Conservation (phyloP, 257 asterid species). For the Avicennia marina region DNA sequence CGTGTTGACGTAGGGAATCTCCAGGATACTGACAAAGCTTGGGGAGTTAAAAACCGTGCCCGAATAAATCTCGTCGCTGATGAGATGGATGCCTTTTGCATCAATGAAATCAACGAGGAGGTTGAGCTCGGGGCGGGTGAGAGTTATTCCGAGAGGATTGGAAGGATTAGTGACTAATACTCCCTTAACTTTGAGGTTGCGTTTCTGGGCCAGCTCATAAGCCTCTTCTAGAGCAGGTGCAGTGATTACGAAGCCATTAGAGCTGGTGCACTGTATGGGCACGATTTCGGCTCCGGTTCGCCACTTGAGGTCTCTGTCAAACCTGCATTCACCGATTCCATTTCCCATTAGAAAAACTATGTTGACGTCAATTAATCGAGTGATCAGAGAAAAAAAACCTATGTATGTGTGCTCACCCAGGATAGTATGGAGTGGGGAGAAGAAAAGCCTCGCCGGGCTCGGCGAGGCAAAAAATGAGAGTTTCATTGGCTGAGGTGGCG, state of each 20-base stretch:
- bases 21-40: constrained; percentile 38
- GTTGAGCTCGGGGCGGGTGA: constrained; percentile 32
- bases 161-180: constrained; percentile 61
- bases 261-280: constrained; percentile 48
- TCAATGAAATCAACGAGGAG: constrained; percentile 38
- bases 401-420: constrained; percentile 41
- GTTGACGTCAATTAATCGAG: too few species aligned
- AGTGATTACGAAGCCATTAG: constrained; percentile 49
- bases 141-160: constrained; percentile 51
- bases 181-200: constrained; percentile 53
- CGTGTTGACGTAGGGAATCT: constrained; percentile 14
- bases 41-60: constrained; percentile 52
- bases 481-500: constrained; percentile 74
- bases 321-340: constrained; percentile 26
- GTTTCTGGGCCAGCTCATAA: constrained; percentile 32
- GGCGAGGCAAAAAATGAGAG: constrained; percentile 65
- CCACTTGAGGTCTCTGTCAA: constrained; percentile 68
- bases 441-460: constrained; percentile 71
- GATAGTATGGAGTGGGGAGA: constrained; percentile 76
- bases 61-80: constrained; percentile 60
- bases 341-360: too few species aligned
- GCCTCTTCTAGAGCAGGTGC: constrained; percentile 47
- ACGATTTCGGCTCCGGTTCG: constrained; percentile 57
- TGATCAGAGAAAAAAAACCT: not conserved
- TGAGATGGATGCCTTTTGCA: constrained; percentile 38